These are phyloP conservation scores for Didymellaceae sp. DNA, from an alignment of 2,329 filamentous ascomycete species.

Conservation along the genomic window DNA sequence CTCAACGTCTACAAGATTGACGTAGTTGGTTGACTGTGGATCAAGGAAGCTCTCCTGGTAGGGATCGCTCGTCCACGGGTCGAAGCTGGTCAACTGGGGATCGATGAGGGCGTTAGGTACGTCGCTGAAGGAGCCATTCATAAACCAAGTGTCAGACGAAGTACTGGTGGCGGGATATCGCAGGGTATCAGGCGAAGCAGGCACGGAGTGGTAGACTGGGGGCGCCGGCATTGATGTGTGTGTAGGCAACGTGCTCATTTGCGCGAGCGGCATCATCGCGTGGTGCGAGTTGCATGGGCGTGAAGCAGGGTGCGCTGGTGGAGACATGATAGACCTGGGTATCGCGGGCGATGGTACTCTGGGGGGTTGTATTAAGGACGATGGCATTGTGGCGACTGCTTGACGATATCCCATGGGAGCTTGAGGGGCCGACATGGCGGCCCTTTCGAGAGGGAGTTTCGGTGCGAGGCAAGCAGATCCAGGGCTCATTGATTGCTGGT, in stretches of 20 bases:
- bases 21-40: background rate
- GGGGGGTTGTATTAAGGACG: background rate
- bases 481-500: no score
- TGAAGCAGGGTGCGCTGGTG: background rate
- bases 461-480: no score
- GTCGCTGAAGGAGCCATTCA: no score
- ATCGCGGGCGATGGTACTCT: background rate
- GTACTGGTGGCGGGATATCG: background rate
- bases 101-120: no score
- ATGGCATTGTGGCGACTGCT: background rate
- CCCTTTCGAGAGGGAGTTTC: background rate
- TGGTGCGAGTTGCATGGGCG: background rate
- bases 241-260: no score
- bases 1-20: conserved; percentile 2
- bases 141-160: background rate
- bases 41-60: background rate
- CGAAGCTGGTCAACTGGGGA: no score
- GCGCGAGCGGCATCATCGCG: background rate
- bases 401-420: background rate
- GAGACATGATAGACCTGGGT: background rate
- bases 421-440: background rate
- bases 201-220: background rate
- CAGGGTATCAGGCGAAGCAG: background rate
- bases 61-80: background rate
- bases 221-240: background rate